A percentile compares a stretch with the other conserved stretches of the same genome.
Evolutionary conservation across 805 yeast species (phyloP).

Genomic region (Blastobotrys peoriensis): DNA sequence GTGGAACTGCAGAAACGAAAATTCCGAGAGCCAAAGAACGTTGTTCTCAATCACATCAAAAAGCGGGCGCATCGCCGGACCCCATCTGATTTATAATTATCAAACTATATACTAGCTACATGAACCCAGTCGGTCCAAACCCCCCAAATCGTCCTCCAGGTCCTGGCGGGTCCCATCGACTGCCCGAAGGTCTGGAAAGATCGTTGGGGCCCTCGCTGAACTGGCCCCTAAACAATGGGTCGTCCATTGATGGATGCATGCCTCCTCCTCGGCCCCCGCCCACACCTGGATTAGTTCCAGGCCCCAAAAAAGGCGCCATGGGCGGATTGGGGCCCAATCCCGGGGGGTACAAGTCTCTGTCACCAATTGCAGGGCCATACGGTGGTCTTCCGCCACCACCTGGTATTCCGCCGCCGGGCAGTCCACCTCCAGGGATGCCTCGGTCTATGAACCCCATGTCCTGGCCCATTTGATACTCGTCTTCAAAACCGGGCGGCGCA

Average conservation of each 20-base stretch:
- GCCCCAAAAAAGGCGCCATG: constrained; percentile 26
- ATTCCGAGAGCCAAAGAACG: background rate
- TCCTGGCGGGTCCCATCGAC: constrained; percentile 36
- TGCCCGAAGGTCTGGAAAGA: constrained; percentile 31
- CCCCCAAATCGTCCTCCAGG: constrained; percentile 19
- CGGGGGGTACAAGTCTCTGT: constrained; percentile 35
- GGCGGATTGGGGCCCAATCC: constrained; percentile 34
- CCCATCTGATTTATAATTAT: no score
- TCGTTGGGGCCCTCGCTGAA: constrained; percentile 19
- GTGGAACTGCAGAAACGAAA: background rate
- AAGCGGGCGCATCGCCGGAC: background rate
- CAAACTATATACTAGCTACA: no score
- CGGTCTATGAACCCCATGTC: constrained; percentile 9
- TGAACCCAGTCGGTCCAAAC: background rate
- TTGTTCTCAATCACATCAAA: background rate
- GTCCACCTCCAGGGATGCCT: constrained; percentile 8
- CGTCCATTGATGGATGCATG: constrained; percentile 31
- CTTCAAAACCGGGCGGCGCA: constrained; percentile 40
- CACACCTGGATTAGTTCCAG: constrained; percentile 15
- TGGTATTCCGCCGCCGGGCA: constrained; percentile 7
- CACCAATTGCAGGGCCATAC: constrained; percentile 29
- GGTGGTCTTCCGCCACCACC: constrained; percentile 6
- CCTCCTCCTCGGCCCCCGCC: constrained; percentile 20
- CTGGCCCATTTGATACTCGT: constrained; percentile 31
- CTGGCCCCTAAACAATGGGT: constrained; percentile 24